A percentile compares a stretch with the other conserved stretches of the same genome.
These are phyloP conservation scores for Teratosphaeria destructans DNA, from an alignment of 2,329 filamentous ascomycete genomes.

Conservation along the genomic window DNA sequence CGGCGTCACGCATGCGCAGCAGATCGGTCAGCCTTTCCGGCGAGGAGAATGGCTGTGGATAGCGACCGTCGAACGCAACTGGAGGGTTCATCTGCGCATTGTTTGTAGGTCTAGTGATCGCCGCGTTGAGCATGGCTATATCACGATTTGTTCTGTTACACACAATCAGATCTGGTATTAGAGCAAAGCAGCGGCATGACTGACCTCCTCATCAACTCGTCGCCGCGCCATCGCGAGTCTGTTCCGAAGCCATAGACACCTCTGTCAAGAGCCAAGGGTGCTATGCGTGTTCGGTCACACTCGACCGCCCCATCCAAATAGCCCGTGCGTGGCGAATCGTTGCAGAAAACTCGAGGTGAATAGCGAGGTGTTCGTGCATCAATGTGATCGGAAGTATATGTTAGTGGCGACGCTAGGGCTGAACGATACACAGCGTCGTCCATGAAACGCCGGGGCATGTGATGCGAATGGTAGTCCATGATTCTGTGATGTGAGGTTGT, in stretches of 20 bases:
- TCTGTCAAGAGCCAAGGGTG: constrained; percentile 1
- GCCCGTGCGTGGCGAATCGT: neutral
- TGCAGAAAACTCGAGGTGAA: neutral
- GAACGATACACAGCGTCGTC: constrained; percentile 13
- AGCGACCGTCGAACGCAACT: constrained; percentile 21
- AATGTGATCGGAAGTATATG: neutral
- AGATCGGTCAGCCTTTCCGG: constrained; percentile 17
- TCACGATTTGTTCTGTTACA: constrained; percentile 13
- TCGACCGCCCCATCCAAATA: neutral
- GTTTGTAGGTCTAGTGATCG: constrained; percentile 12
- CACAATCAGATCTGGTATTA: neutral
- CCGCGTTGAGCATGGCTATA: constrained; percentile 18
- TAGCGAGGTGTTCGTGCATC: neutral
- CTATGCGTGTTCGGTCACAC: neutral
- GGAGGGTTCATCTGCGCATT: constrained; percentile 25
- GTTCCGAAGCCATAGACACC: constrained; percentile 2
- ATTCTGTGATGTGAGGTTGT: neutral
- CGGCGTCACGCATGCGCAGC: constrained; percentile 17
- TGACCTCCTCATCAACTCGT: constrained; percentile 7
- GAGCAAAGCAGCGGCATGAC: neutral
- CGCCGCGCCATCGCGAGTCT: constrained; percentile 1
- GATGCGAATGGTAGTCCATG: neutral
- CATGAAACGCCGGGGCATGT: constrained; percentile 8
- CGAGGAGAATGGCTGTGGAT: constrained; percentile 21
- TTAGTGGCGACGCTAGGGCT: constrained; percentile 1